phyloP scores from a whole-genome alignment of 2,329 filamentous ascomycete species.

The Cladosporium halotolerans region DNA sequence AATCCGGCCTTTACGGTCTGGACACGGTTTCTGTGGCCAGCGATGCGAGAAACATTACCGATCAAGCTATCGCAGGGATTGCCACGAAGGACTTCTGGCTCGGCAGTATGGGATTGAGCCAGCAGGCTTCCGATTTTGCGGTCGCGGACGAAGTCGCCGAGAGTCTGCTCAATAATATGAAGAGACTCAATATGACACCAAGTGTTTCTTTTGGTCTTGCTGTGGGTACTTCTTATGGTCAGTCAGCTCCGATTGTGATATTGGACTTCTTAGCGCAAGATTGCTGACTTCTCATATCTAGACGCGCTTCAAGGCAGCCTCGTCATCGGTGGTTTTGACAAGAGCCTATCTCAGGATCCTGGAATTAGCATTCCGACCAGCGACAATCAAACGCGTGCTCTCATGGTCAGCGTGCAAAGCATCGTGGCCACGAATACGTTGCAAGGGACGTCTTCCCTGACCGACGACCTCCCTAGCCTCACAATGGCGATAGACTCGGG shows the following conservation, averaged over 20 bases:
- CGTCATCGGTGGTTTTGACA: constrained; percentile 33
- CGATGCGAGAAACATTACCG: constrained; percentile 18
- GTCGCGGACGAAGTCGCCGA: constrained; percentile 27
- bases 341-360: background rate
- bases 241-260: background rate
- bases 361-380: background rate
- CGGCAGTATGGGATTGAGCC: constrained; percentile 31
- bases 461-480: constrained; percentile 1
- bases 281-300: background rate
- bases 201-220: constrained; percentile 34
- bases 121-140: constrained; percentile 33
- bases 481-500: constrained; percentile 28
- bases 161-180: constrained; percentile 24
- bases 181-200: constrained; percentile 23
- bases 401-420: constrained; percentile 9
- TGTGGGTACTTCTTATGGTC: constrained; percentile 28
- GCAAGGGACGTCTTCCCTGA: constrained; percentile 1
- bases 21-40: constrained; percentile 28
- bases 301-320: constrained; percentile 14
- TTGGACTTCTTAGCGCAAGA: background rate
- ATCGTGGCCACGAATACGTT: constrained; percentile 4
- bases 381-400: background rate
- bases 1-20: constrained; percentile 38
- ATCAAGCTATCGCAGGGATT: constrained; percentile 33
- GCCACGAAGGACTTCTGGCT: constrained; percentile 31